phyloP scores from a whole-genome alignment of 2,329 filamentous ascomycete genomes.

The Penicillium sp. region DNA sequence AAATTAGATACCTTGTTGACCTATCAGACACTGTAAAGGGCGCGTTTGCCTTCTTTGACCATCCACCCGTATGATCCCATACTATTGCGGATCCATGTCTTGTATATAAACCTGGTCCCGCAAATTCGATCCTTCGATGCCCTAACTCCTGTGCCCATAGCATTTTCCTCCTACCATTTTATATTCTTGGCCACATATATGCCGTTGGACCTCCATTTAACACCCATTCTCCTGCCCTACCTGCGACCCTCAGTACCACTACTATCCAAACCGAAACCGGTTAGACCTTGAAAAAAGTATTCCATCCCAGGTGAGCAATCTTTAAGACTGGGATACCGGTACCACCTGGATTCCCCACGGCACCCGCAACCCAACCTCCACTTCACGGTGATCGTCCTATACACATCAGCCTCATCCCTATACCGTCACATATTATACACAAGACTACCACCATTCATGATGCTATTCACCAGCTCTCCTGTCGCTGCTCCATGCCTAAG shows the following conservation, averaged over 20 bases:
- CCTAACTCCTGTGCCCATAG: conserved; percentile 15
- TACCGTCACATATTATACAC: background rate
- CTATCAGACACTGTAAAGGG: conserved; percentile 9
- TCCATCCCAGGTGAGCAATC: conserved; percentile 12
- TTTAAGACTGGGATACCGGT: background rate
- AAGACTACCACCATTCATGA: background rate
- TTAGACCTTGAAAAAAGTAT: background rate
- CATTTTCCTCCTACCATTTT: conserved; percentile 5
- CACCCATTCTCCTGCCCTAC: background rate
- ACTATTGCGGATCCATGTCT: conserved; percentile 1
- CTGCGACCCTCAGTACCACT: background rate
- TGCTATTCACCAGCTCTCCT: background rate
- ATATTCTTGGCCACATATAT: background rate
- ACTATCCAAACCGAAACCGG: background rate
- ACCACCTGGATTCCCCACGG: background rate
- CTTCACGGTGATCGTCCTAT: background rate
- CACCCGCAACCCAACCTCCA: background rate
- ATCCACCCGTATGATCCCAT: conserved; percentile 17
- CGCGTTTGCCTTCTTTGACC: conserved; percentile 16
- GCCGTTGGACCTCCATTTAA: background rate
- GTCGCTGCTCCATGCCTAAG: no score
- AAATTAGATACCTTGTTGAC: conserved; percentile 2
- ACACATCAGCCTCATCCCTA: background rate
- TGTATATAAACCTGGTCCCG: conserved; percentile 14
- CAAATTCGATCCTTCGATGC: conserved; percentile 2